Conservation (phyloP, 1,284 basidiomycete genomes). For the Papiliotrema fonsecae region DNA sequence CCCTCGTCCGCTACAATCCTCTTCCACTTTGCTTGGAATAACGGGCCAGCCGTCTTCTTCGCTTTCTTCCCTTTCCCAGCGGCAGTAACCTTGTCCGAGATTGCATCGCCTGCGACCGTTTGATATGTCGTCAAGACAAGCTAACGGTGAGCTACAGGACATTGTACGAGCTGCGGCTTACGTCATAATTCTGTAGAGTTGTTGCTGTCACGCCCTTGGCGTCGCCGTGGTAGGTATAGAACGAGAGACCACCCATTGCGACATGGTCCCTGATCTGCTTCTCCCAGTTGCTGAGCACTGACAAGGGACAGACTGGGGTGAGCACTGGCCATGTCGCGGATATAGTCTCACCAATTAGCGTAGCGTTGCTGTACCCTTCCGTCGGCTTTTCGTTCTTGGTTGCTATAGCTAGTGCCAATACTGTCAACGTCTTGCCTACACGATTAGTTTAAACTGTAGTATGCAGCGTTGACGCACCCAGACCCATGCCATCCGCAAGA, state of each 20-base stretch:
- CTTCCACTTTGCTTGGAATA: conserved; percentile 77
- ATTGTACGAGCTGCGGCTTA: conserved; percentile 9
- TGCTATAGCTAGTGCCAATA: conserved; percentile 68
- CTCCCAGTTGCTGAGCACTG: conserved; percentile 85
- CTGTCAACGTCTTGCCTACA: conserved; percentile 73
- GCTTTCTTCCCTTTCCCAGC: conserved; percentile 30
- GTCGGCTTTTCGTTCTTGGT: conserved; percentile 61
- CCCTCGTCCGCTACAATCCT: conserved; percentile 82
- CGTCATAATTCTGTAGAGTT: conserved; percentile 64
- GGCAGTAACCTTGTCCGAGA: conserved; percentile 6
- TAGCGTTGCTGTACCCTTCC: conserved; percentile 57
- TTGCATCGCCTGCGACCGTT: conserved; percentile 47
- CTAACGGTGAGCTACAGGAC: conserved; percentile 13
- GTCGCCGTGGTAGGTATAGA: conserved; percentile 61
- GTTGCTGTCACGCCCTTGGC: conserved; percentile 59
- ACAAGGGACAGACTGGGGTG: conserved; percentile 70
- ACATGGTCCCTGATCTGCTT: conserved; percentile 80
- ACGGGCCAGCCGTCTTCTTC: conserved; percentile 47
- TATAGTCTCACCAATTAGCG: conserved; percentile 62
- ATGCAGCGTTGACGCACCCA: conserved; percentile 35
- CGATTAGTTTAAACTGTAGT: background rate
- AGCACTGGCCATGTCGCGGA: background rate
- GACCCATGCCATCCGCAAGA: conserved; percentile 83
- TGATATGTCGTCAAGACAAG: conserved; percentile 88
- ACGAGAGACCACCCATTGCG: conserved; percentile 54